Evolutionary conservation across 2,329 filamentous ascomycete species (phyloP), one percentile per base, ranked within the genome.

Genomic region (Cylindrodendrum hubeiense): DNA sequence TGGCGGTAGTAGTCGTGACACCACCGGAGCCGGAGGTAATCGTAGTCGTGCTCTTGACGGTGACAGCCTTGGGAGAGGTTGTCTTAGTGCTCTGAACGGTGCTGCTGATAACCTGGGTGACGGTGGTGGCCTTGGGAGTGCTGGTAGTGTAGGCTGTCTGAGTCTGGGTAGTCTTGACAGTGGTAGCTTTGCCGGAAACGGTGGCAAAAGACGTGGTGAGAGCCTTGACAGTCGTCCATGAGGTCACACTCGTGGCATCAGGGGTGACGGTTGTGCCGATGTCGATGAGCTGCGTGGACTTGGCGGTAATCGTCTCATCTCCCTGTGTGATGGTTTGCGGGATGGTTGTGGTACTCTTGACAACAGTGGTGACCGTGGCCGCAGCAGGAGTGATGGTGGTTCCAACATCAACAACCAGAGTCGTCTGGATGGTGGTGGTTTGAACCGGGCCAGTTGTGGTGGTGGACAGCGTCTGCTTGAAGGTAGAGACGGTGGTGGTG

Each of bases 231-330:
- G 70, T 73, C 37, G 30, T 57, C 67, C 52, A 68, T 28, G 67
- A 62, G 2, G 67, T 74, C 58, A 67, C 57, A 12, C 72, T 74
- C 37, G 75, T 69, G 1, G 71, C 65, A 24, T 62, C 66, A 0
- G 77, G 77, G 2, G 78, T 79, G 49, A 79, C 57, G 2, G 78
- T 80, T 2, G 68, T 71, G 6, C 76, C 77, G 26, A 77, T 74
- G 50, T 78, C 73, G 22, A 77, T 67, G 3, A 74, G 70, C 8
- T 71, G 71, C 1, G 76, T 73, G 1, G 71, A 59, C 8, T 67
- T 75, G 43, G 74, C 66, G 2, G 77, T 80, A 6, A 77, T 59
- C 1, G 75, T 69, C 13, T 71, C 67, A 1, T 72, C 63, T 0
- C 61, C 51, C 28, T 69, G 65, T 1, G 69, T 71, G 2, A 69